phyloP scores from a whole-genome alignment of 176 grass and related monocot genomes.

The Triticum timopheevii region DNA sequence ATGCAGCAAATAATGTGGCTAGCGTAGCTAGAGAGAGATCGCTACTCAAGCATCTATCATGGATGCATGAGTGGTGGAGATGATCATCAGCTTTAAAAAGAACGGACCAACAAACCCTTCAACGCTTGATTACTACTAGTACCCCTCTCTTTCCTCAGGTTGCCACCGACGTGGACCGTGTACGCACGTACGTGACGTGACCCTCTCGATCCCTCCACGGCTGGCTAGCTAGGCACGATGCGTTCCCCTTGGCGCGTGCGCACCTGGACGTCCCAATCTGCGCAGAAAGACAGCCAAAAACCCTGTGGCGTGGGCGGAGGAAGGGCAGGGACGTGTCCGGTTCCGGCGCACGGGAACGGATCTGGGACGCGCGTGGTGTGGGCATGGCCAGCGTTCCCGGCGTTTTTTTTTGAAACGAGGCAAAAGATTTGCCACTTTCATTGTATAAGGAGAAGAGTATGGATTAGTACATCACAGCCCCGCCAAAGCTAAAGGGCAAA shows the following conservation, averaged over 20 bases:
- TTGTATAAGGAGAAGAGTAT: too few species aligned
- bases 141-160: background rate
- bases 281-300: background rate
- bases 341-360: background rate
- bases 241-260: background rate
- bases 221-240: background rate
- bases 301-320: background rate
- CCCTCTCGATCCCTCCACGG: background rate
- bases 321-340: background rate
- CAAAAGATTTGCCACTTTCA: too few species aligned
- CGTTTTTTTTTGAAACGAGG: too few species aligned
- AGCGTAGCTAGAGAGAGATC: background rate
- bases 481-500: too few species aligned
- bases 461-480: too few species aligned
- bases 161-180: slow-evolving; percentile 11
- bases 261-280: background rate
- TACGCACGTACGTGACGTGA: background rate
- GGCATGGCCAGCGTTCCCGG: background rate
- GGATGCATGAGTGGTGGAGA: background rate
- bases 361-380: background rate
- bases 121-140: background rate
- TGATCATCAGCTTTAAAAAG: background rate
- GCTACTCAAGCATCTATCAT: too few species aligned
- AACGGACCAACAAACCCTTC: background rate
- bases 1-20: background rate